These are phyloP conservation scores for Wallacemonas sp. DNA, from an alignment of 208 protist genomes.

Conservation along the genomic window DNA sequence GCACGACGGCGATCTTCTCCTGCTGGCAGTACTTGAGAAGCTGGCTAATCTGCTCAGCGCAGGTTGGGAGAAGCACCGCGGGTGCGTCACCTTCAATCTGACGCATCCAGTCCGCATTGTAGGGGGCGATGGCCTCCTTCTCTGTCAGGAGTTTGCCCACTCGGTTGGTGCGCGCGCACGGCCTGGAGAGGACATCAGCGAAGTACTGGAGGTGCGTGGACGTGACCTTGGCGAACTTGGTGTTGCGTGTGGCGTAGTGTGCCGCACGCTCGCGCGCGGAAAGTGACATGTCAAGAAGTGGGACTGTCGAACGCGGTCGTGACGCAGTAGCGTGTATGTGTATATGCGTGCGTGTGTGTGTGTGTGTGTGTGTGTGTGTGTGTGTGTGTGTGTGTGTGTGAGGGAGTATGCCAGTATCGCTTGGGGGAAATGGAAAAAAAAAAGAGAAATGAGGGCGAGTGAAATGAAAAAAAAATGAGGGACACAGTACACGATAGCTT, in stretches of 20 bases:
- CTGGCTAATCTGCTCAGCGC: constrained; percentile 54
- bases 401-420: no score
- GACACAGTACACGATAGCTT: no score
- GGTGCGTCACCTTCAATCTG: constrained; percentile 55
- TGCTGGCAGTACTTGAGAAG: constrained; percentile 94
- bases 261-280: constrained; percentile 48
- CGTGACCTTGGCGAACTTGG: constrained; percentile 46
- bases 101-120: constrained; percentile 74
- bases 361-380: no score
- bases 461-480: constrained; percentile 6
- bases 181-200: constrained; percentile 43
- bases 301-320: no score
- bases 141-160: constrained; percentile 56
- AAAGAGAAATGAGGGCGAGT: constrained; percentile 6
- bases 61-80: constrained; percentile 64
- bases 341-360: no score
- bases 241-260: constrained; percentile 65
- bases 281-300: constrained; percentile 36
- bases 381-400: no score
- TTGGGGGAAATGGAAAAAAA: not conserved
- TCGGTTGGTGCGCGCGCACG: constrained; percentile 42
- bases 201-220: constrained; percentile 55
- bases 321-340: no score
- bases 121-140: constrained; percentile 40
- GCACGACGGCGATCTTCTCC: constrained; percentile 91